phyloP scores from a whole-genome alignment of 257 asterid genomes.

The Solanum pennellii region DNA sequence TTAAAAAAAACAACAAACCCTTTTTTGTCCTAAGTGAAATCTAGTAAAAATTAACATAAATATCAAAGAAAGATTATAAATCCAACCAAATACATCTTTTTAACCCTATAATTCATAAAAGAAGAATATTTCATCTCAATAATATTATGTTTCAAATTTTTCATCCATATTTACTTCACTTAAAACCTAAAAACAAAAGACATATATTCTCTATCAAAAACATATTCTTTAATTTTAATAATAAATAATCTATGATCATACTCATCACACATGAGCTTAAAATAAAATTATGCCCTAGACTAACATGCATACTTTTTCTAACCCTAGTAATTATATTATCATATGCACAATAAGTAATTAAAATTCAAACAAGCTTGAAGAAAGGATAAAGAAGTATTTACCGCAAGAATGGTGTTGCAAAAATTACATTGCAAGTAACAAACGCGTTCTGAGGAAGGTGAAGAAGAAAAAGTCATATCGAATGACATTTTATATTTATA shows the following conservation, averaged over 20 bases:
- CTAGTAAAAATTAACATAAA: background rate
- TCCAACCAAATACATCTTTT: background rate
- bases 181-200: background rate
- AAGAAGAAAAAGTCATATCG: conserved; percentile 14
- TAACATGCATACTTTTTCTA: background rate
- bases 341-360: background rate
- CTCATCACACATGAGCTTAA: background rate
- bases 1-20: background rate
- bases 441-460: conserved; percentile 31
- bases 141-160: background rate
- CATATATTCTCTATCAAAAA: background rate
- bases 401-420: conserved; percentile 41
- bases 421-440: conserved; percentile 64
- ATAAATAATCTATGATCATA: background rate
- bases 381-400: background rate
- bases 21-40: background rate
- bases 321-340: background rate
- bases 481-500: conserved; percentile 24
- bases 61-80: background rate
- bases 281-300: background rate
- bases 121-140: background rate
- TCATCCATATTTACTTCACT: background rate
- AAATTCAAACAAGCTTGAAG: background rate
- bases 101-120: background rate
- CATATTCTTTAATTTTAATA: background rate